phyloP scores from a whole-genome alignment of 2,329 filamentous ascomycete species.

The Colletotrichum sp. region DNA sequence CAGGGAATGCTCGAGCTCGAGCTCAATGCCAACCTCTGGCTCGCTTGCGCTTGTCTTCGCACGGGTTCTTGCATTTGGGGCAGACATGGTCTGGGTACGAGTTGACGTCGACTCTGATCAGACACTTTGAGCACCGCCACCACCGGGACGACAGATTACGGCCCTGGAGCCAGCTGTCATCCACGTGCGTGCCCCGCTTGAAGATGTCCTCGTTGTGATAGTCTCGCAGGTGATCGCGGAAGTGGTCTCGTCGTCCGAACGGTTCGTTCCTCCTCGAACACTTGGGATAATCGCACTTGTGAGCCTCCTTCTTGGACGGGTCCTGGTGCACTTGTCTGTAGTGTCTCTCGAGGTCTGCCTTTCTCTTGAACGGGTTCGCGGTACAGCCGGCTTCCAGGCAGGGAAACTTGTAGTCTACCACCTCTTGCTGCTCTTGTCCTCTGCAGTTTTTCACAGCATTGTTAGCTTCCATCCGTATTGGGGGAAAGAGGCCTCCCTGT shows the following conservation, averaged over 20 bases:
- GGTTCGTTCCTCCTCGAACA: constrained; percentile 50
- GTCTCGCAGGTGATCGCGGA: constrained; percentile 60
- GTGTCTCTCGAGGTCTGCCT: constrained; percentile 61
- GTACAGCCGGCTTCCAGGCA: constrained; percentile 48
- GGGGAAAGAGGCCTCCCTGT: neutral
- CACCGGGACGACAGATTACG: constrained; percentile 45
- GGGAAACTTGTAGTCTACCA: constrained; percentile 17
- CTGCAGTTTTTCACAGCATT: neutral
- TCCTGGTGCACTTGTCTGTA: constrained; percentile 52
- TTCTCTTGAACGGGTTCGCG: constrained; percentile 52
- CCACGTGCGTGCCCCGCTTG: constrained; percentile 44
- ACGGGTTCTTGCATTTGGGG: constrained; percentile 48
- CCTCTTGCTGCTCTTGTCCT: constrained; percentile 16
- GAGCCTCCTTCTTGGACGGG: constrained; percentile 44
- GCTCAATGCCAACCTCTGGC: constrained; percentile 18
- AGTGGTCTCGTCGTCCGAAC: constrained; percentile 61
- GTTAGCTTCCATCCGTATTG: neutral
- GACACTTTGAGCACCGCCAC: constrained; percentile 62
- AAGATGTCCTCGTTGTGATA: constrained; percentile 60
- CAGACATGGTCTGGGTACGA: constrained; percentile 46
- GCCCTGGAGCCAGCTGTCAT: constrained; percentile 42
- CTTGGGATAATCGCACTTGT: constrained; percentile 55
- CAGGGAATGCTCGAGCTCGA: neutral
- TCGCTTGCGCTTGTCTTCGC: constrained; percentile 47
- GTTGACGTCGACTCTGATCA: constrained; percentile 47